phyloP scores from a whole-genome alignment of 2,329 filamentous ascomycete genomes.

The Fusarium albidum region DNA sequence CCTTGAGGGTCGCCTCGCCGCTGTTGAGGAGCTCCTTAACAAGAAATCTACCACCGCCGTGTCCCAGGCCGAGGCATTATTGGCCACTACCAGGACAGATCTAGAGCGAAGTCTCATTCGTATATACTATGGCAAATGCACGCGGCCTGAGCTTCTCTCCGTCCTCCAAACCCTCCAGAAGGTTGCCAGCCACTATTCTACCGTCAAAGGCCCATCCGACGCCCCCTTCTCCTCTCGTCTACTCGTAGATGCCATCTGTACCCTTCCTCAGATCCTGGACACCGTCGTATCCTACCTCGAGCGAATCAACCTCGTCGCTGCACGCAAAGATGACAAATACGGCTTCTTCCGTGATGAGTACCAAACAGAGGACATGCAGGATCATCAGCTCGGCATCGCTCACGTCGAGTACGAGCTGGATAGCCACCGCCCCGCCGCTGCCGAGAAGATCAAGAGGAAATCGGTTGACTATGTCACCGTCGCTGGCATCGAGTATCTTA shows the following conservation, averaged over 20 bases:
- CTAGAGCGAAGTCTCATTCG: slow-evolving; percentile 92
- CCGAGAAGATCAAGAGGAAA: slow-evolving; percentile 75
- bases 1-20: slow-evolving; percentile 80
- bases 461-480: slow-evolving; percentile 81
- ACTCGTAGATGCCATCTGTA: slow-evolving; percentile 75
- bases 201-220: slow-evolving; percentile 70
- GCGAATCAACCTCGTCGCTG: slow-evolving; percentile 84
- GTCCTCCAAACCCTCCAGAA: slow-evolving; percentile 86
- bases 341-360: slow-evolving; percentile 87
- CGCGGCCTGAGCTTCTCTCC: slow-evolving; percentile 83
- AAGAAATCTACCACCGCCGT: slow-evolving; percentile 71
- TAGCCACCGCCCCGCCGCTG: slow-evolving; percentile 75
- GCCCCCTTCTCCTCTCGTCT: slow-evolving; percentile 76
- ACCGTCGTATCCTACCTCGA: slow-evolving; percentile 80
- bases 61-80: slow-evolving; percentile 76
- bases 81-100: slow-evolving; percentile 78
- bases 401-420: slow-evolving; percentile 89
- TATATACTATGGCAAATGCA: slow-evolving; percentile 97
- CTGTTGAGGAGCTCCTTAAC: slow-evolving; percentile 85
- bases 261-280: slow-evolving; percentile 78
- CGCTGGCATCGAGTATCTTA: slow-evolving; percentile 90
- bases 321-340: slow-evolving; percentile 90
- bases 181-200: slow-evolving; percentile 79
- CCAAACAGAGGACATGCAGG: slow-evolving; percentile 88
- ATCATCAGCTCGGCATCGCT: slow-evolving; percentile 91